Evolutionary conservation across 352 stramenopile species (phyloP).

Genomic region (Pythium guiyangense): DNA sequence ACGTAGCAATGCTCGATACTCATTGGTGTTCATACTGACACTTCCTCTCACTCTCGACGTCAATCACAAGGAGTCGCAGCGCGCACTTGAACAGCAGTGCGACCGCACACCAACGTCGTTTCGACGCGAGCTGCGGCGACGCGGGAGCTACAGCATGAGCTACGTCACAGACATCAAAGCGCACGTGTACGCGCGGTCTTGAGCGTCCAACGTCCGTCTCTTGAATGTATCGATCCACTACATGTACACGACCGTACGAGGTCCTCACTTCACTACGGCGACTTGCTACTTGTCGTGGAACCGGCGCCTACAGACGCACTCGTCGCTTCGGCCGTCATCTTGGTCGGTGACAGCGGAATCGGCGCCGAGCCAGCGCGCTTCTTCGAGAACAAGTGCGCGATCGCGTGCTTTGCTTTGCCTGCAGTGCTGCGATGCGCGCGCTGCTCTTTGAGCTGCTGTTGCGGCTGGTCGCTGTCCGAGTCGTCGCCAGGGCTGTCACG

Average conservation of each 20-base stretch:
- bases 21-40: no score
- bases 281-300: no score
- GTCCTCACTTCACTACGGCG: not conserved
- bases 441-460: not conserved
- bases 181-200: slow-evolving; percentile 71
- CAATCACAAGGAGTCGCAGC: slow-evolving; percentile 24
- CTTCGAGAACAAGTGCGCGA: slow-evolving; percentile 19
- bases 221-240: not conserved
- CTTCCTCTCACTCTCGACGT: no score
- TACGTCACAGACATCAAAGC: slow-evolving; percentile 87
- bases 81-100: slow-evolving; percentile 6
- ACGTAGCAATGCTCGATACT: no score
- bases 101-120: slow-evolving; percentile 54
- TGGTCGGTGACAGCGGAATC: slow-evolving; percentile 6
- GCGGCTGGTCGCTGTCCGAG: not conserved
- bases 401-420: slow-evolving; percentile 19
- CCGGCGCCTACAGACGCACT: not conserved
- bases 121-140: slow-evolving; percentile 68
- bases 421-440: slow-evolving; percentile 7
- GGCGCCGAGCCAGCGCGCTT: slow-evolving; percentile 7
- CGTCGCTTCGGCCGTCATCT: not conserved
- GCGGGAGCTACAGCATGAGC: slow-evolving; percentile 85
- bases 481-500: not conserved
- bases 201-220: slow-evolving; percentile 10
- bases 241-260: not conserved